phyloP scores from a whole-genome alignment of 108 stramenopile genomes.

The Cyclotella sp. region DNA sequence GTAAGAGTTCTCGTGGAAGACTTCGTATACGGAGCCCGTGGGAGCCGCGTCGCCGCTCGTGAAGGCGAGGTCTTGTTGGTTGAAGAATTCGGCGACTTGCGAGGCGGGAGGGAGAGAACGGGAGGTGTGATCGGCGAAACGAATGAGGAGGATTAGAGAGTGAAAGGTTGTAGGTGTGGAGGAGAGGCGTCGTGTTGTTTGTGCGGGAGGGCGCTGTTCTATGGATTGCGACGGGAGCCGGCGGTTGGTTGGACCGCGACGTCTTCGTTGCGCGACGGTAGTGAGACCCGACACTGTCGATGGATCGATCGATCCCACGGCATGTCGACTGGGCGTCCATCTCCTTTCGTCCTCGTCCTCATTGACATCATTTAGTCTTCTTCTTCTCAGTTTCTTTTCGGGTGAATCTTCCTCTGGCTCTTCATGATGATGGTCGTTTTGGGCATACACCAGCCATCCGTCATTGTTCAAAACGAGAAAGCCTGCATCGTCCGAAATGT shows the following conservation, averaged over 20 bases:
- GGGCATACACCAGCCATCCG: conserved; percentile 20
- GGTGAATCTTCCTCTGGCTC: background rate
- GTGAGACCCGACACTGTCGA: conserved; percentile 3
- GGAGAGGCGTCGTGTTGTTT: conserved; percentile 10
- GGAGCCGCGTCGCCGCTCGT: conserved; percentile 34
- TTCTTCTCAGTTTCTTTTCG: background rate
- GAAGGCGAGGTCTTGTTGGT: conserved; percentile 31
- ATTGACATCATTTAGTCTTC: background rate
- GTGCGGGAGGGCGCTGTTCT: background rate
- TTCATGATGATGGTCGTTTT: too few relatives aligned
- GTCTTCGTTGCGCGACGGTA: background rate
- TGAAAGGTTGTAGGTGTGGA: conserved; percentile 31
- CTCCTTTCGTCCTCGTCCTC: background rate
- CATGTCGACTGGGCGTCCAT: conserved; percentile 1
- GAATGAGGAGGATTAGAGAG: conserved; percentile 63
- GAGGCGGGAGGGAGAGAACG: conserved; percentile 47
- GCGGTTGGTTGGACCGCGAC: background rate
- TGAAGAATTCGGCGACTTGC: conserved; percentile 51
- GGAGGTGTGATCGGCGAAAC: conserved; percentile 45
- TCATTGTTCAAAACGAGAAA: conserved; percentile 7
- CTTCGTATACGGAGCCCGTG: conserved; percentile 50
- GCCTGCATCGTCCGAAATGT: background rate
- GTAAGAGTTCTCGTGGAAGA: conserved; percentile 45
- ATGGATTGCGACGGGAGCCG: background rate
- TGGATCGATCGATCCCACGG: conserved; percentile 7